Base-by-base conservation (phyloP, 129 eudicot genomes). In the Ambrosia artemisiifolia region DNA sequence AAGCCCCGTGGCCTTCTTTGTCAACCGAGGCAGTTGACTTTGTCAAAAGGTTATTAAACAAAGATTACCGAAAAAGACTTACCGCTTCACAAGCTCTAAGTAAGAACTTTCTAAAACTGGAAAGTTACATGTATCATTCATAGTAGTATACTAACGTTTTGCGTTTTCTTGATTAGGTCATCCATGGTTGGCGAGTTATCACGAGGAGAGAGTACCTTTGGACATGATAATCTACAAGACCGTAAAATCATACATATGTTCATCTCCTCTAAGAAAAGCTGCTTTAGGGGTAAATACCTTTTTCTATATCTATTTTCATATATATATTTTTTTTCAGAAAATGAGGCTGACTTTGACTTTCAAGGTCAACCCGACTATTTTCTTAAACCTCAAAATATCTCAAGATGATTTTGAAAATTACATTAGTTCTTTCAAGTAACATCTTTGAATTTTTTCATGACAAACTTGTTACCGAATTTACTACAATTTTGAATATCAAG, bases 61-160 rank as follows among this genome's bases (percentile, higher is more conserved):
- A 95, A 81, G 97, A 95, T 69, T 91, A 90, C 77, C 94, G 99
- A 50, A 95, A 95, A 81, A 86, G 99, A 80, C 78, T 95, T 67
- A 95, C 99, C 12, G 99, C 99, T 85, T 85, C 99, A 30, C 99
- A 95, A 77, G 99, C 99, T 47, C 92, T 95, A 6, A 67, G 99
- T 95, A 83, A 34, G 7, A 63, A 35, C 12, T 35, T 14, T 63
- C 67, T 69, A 14, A 30, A 48, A 51, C 0, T 60, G 11, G 20
- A 5, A 60, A 60, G 42, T 30, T 30, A 13, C 4, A 32, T 35
- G 48, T n/a, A 63, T 34, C 8, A 54, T 17, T 54, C 11, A n/a
- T 36, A 16, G 6, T 7, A 0, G 35, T n/a, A 63, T n/a, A 17
- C 68, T 63, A 16, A 73, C 7, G 51, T 63, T 70, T 70, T 61